Base-by-base conservation (phyloP, 106 monocot species). In the Posidonia australis region DNA sequence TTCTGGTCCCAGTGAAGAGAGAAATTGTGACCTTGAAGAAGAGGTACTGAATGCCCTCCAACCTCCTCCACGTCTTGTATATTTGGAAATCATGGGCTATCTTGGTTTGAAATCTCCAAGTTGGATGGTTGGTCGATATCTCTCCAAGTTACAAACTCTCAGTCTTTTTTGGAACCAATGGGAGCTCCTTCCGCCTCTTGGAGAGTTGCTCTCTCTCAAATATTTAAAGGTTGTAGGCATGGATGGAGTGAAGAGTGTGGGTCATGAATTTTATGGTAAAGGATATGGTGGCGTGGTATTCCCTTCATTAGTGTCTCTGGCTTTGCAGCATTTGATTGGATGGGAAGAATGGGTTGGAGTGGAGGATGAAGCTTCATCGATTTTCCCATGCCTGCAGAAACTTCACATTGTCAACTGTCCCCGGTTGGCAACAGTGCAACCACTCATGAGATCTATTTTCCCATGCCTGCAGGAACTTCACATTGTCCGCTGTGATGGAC, bases 21-120 rank as follows among this genome's bases (percentile, higher is more conserved):
- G 24, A 26, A 48, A 48, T 1, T 21, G 21, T 23, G 19, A 16
- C 44, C 22, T 14, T 62, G 67, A 17, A 16, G 28, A 30, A 1
- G 29, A 17, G 48, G 69, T 77, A 3, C 67, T 82, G 16, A 71
- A 75, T 31, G 51, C 0, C 63, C 78, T 82, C 13, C n/a, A 64
- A 52, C 75, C 71, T 1, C 65, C 70, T 41, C 13, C 0, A 18
- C 47, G 75, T 18, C 71, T 75, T 5, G 74, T 44, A n/a, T 54
- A 74, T 69, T 46, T 82, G 52, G 61, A 45, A 9, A 45, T 82
- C 36, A 49, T 20, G 14, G 54, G 46, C 18, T 70, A 74, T 29
- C 31, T 0, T 1, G 77, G 81, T 22, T 2, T 20, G 13, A 63
- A 20, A 23, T 54, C 51, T 51, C 74, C 82, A 32, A 82, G 42